These are phyloP conservation scores for Fusarium sacchari DNA, from an alignment of 2,329 filamentous ascomycete genomes.

Conservation along the genomic window DNA sequence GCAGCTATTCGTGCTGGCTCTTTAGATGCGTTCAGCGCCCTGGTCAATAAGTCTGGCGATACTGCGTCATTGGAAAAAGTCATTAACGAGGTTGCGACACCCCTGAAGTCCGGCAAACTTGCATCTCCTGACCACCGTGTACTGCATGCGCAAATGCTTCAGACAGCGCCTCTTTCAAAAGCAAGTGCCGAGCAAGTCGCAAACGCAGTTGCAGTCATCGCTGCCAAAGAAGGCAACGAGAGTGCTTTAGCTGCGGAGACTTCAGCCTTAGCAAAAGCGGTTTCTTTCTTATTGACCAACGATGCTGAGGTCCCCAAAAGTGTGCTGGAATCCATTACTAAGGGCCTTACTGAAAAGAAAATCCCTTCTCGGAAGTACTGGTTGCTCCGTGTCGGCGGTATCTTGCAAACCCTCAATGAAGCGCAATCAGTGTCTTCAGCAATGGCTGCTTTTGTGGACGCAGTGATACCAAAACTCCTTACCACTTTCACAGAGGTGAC, in stretches of 20 bases:
- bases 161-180: conserved; percentile 68
- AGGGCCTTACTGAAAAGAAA: conserved; percentile 89
- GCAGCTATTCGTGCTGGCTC: conserved; percentile 78
- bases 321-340: conserved; percentile 76
- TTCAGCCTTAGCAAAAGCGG: conserved; percentile 73
- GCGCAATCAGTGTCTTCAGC: conserved; percentile 57
- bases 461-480: conserved; percentile 64
- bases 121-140: conserved; percentile 86
- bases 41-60: conserved; percentile 71
- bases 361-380: conserved; percentile 80
- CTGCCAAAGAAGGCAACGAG: conserved; percentile 90
- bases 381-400: conserved; percentile 77
- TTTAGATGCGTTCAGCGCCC: conserved; percentile 75
- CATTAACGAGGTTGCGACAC: conserved; percentile 79
- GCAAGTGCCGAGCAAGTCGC: conserved; percentile 74
- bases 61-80: conserved; percentile 70
- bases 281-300: conserved; percentile 69
- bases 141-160: conserved; percentile 83
- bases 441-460: conserved; percentile 62
- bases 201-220: conserved; percentile 72
- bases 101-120: conserved; percentile 85
- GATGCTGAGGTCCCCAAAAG: conserved; percentile 71
- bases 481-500: conserved; percentile 81
- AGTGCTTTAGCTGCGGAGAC: conserved; percentile 81
- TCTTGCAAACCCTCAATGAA: conserved; percentile 68